Evolutionary conservation across 1,284 basidiomycete genomes (phyloP).

Genomic region (Sporisorium sorghi): DNA sequence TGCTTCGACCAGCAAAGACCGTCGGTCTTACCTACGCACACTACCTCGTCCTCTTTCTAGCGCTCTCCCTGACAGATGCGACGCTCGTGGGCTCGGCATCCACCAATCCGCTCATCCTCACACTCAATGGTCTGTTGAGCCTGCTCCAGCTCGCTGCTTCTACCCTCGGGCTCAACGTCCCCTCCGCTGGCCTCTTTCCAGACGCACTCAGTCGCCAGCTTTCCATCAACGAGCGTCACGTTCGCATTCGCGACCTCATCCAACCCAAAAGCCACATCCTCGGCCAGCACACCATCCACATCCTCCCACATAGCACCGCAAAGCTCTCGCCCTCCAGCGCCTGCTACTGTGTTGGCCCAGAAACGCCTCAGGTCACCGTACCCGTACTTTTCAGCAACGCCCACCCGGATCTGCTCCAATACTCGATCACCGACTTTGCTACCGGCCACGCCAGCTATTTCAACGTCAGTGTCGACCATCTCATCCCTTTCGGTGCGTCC

Average conservation of each 20-base stretch:
- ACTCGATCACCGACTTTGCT: conserved; percentile 80
- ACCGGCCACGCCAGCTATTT: conserved; percentile 73
- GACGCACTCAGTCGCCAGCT: conserved; percentile 72
- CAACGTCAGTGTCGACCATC: conserved; percentile 79
- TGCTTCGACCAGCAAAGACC: conserved; percentile 75
- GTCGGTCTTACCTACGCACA: conserved; percentile 36
- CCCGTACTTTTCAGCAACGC: conserved; percentile 93
- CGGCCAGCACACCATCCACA: conserved; percentile 87
- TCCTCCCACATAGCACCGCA: conserved; percentile 83
- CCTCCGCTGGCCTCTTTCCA: conserved; percentile 59
- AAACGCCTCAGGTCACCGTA: conserved; percentile 75
- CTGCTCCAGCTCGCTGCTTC: conserved; percentile 23
- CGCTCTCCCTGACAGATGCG: conserved; percentile 43
- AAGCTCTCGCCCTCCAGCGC: conserved; percentile 76
- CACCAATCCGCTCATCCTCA: conserved; percentile 31
- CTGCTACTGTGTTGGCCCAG: conserved; percentile 76
- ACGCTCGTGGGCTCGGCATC: conserved; percentile 38
- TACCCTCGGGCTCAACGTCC: conserved; percentile 47
- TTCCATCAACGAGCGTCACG: conserved; percentile 68
- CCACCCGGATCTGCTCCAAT: conserved; percentile 78
- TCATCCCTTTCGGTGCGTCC: conserved; percentile 70
- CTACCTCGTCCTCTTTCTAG: conserved; percentile 46
- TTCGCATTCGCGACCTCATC: conserved; percentile 69
- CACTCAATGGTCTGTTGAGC: conserved; percentile 26
- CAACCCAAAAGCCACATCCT: conserved; percentile 75